Evolutionary conservation across 2,329 filamentous ascomycete species (phyloP), one percentile per base, ranked within the genome.

Genomic region (Camillea tinctor): DNA sequence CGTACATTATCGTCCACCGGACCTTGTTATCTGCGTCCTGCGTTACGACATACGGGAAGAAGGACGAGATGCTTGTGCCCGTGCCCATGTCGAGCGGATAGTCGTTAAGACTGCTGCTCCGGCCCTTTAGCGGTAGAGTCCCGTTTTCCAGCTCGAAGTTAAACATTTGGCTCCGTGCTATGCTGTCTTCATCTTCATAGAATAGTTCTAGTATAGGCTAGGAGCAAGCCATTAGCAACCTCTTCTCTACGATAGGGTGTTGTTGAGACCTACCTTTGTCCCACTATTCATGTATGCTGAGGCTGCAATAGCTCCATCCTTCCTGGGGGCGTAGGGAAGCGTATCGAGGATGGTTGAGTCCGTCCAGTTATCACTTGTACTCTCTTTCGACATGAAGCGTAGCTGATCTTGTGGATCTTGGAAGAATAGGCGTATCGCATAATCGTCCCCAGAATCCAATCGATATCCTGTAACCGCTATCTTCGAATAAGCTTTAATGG

Each of bases 381-480:
- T 65, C 36, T 64, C 65, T 56, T 66, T 68, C 36, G 66, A 61
- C 21, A 58, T 50, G 20, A 67, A 69, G 36, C 65, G 64, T 40
- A 69, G 22, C 17, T 61, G 58, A n/a, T 65, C 36, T 26, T 68
- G 59, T 11, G 55, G 24, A 8, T 63, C 66, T 26, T 68, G 67
- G 21, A 62, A 69, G 59, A 69, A 68, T 24, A 68, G 58, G 21
- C 66, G 58, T 23, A 67, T 60, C 30, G 61, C 63, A 17, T 67
- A 68, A 48, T 65, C 62, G 17, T 20, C 48, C 7, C 48, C 11
- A 20, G 58, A 54, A 13, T 50, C 53, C 17, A 49, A 59, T 23
- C 66, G 60, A 54, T 66, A 67, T 1, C 66, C 66, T 7, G 65
- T 65, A 17, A 66, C 65, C 8, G 66, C 67, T 26, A 69, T 57